phyloP scores from a whole-genome alignment of 176 grass and related monocot genomes.

The Hordeum vulgare region MorexV3_pseudomolecules_assembly NC_058520.1:552634658-552635157 shows the following conservation, averaged over 20 bases:
- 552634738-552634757: neutral
- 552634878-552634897: conserved; percentile 14
- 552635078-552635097: no score
- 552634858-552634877: neutral
- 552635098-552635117: no score
- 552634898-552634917: neutral
- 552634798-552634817: conserved; percentile 3
- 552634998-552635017: neutral
- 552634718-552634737: conserved; percentile 15
- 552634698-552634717: conserved; percentile 23
- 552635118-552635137: no score
- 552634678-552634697: neutral
- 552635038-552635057: neutral
- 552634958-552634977: neutral
- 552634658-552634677: conserved; percentile 23
- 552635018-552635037: neutral
- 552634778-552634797: conserved; percentile 9
- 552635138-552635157: no score
- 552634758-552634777: conserved; percentile 13
- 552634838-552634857: conserved; percentile 12
- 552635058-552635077: no score
- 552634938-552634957: neutral
- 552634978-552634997: neutral
- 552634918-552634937: neutral
- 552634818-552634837: conserved; percentile 8